Conservation (phyloP, 192 early-diverging fungal species). For the Coemansia sp. region DNA sequence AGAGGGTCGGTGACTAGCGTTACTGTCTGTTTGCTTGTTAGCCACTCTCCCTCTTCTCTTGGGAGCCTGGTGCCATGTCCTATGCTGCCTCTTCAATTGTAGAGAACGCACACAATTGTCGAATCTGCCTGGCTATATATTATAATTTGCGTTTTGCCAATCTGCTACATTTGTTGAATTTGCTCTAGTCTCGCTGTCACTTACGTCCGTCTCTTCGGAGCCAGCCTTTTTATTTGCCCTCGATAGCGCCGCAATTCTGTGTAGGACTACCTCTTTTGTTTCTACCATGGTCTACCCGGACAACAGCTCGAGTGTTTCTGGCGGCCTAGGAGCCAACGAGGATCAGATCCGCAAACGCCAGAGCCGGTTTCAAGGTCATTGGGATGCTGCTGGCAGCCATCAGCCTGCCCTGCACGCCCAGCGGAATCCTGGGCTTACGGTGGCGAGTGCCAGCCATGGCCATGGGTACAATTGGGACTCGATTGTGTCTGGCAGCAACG, state of each 20-base stretch:
- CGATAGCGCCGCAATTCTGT: too few relatives aligned
- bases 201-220: too few relatives aligned
- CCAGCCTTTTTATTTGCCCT: constrained; percentile 1
- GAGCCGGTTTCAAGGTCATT: constrained; percentile 47
- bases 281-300: constrained; percentile 33
- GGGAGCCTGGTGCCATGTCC: background rate
- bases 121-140: too few relatives aligned
- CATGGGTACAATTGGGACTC: constrained; percentile 38
- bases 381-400: constrained; percentile 33
- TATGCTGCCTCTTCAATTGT: background rate
- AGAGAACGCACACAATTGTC: too few relatives aligned
- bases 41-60: background rate
- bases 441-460: background rate
- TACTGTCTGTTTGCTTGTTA: background rate
- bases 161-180: background rate
- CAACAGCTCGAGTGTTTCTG: constrained; percentile 11
- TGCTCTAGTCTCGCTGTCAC: background rate
- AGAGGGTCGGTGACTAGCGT: background rate
- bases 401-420: constrained; percentile 9
- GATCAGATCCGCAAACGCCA: constrained; percentile 42
- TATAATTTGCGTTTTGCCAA: too few relatives aligned
- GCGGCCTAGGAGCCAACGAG: constrained; percentile 19
- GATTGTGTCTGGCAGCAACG: constrained; percentile 13
- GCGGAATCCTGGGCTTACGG: background rate
- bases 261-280: background rate